A percentile compares a stretch with the other conserved stretches of the same genome.
phyloP scores from a whole-genome alignment of 768 basidiomycete species.

The Termitomyces sp. region DNA sequence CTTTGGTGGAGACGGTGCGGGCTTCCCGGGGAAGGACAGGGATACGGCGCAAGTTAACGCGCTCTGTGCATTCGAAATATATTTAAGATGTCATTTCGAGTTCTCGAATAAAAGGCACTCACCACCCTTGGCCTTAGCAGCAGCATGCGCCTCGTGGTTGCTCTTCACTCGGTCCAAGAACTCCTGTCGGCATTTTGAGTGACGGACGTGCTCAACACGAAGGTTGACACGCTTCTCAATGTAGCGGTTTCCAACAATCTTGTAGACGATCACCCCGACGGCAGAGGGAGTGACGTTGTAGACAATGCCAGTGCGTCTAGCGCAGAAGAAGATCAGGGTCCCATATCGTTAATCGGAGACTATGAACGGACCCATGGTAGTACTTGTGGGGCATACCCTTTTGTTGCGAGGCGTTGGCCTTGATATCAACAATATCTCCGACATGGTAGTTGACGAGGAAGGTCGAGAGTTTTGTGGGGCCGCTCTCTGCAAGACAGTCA shows the following conservation, averaged over 20 bases:
- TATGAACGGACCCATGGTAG: slow-evolving; percentile 81
- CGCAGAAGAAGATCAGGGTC: slow-evolving; percentile 4
- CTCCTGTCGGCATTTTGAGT: slow-evolving; percentile 97
- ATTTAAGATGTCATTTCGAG: not conserved
- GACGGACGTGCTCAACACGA: slow-evolving; percentile 90
- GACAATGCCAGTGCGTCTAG: slow-evolving; percentile 92
- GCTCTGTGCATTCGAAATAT: slow-evolving; percentile 40
- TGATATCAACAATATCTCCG: slow-evolving; percentile 99
- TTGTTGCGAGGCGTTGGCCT: slow-evolving; percentile 98
- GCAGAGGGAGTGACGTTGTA: slow-evolving; percentile 96
- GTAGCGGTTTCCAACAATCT: slow-evolving; percentile 98
- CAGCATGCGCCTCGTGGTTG: slow-evolving; percentile 79
- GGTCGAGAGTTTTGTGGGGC: slow-evolving; percentile 85
- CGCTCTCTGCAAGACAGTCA: slow-evolving; percentile 57
- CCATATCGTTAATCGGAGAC: not conserved
- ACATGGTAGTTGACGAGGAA: slow-evolving; percentile 91
- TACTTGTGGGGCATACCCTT: slow-evolving; percentile 99
- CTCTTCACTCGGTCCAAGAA: slow-evolving; percentile 94
- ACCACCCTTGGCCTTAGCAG: slow-evolving; percentile 90
- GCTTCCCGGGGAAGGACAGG: slow-evolving; percentile 80
- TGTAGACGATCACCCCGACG: slow-evolving; percentile 96
- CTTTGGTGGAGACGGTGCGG: slow-evolving; percentile 60
- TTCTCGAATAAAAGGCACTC: slow-evolving; percentile 26
- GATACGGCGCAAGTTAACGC: slow-evolving; percentile 79
- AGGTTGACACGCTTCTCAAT: slow-evolving; percentile 99